Percentiles rank a stretch among this genome's conserved stretches.
phyloP scores from a whole-genome alignment of 1,139 yeast species.

The Pneumocystis wakefieldiae region DNA sequence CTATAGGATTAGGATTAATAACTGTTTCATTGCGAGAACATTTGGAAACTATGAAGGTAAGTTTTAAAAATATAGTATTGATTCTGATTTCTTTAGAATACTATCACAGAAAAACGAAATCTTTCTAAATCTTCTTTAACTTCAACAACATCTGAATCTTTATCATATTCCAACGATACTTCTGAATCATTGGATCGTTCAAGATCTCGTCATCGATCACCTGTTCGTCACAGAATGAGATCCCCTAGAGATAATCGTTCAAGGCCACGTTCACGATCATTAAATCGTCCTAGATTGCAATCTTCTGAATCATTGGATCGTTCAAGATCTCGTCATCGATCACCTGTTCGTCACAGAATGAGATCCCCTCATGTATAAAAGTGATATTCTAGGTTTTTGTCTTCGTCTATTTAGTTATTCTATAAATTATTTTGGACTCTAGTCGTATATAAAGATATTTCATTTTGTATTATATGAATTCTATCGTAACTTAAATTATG shows the following conservation, averaged over 20 bases:
- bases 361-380: background rate
- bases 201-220: background rate
- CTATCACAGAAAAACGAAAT: background rate
- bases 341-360: background rate
- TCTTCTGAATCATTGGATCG: background rate
- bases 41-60: conserved; percentile 21
- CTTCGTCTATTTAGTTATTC: too few species aligned
- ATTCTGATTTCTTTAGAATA: background rate
- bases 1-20: conserved; percentile 71
- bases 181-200: background rate
- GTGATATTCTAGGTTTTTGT: too few species aligned
- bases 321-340: background rate
- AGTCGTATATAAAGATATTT: too few species aligned
- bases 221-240: background rate
- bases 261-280: background rate
- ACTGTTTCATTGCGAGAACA: conserved; percentile 69
- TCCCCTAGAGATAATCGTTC: background rate
- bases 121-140: background rate
- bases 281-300: background rate
- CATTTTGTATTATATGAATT: too few species aligned
- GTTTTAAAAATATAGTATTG: background rate
- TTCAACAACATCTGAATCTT: background rate
- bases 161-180: background rate
- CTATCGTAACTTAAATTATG: too few species aligned
- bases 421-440: too few species aligned